phyloP scores from a whole-genome alignment of 2,329 filamentous ascomycete species.

The Diaporthe sp. region DNA sequence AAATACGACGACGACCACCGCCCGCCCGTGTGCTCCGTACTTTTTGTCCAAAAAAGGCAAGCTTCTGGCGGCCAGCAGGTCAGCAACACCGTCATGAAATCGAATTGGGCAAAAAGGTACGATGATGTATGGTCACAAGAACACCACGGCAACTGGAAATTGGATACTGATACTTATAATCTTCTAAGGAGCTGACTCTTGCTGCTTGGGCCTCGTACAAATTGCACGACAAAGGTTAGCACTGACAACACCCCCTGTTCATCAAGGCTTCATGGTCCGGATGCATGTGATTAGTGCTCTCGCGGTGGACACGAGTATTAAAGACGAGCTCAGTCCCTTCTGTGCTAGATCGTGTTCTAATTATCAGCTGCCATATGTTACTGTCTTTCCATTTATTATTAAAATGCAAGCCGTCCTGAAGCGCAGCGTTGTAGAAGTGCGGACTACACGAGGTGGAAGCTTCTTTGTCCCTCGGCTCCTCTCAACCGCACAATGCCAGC shows the following conservation, averaged over 20 bases:
- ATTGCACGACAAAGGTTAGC: neutral
- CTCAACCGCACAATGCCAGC: neutral
- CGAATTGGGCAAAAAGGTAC: neutral
- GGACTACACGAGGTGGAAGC: neutral
- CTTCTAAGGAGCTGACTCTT: neutral
- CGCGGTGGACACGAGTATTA: neutral
- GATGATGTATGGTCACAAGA: neutral
- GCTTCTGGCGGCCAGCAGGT: neutral
- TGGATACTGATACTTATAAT: neutral
- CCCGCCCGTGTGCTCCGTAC: neutral
- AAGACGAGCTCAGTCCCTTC: neutral
- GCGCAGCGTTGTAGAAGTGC: neutral
- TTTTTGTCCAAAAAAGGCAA: neutral
- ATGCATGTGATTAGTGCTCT: neutral
- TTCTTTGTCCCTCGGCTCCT: neutral
- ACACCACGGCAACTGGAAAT: too few relatives aligned
- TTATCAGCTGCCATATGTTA: neutral
- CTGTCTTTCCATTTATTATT: neutral
- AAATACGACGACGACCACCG: neutral
- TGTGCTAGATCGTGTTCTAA: neutral
- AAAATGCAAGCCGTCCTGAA: neutral
- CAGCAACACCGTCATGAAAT: neutral
- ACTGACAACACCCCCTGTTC: neutral
- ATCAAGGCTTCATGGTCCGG: neutral
- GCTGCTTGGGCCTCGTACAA: neutral